Conservation (phyloP, 768 basidiomycete species). For the Calocybe gangraenosa region DNA sequence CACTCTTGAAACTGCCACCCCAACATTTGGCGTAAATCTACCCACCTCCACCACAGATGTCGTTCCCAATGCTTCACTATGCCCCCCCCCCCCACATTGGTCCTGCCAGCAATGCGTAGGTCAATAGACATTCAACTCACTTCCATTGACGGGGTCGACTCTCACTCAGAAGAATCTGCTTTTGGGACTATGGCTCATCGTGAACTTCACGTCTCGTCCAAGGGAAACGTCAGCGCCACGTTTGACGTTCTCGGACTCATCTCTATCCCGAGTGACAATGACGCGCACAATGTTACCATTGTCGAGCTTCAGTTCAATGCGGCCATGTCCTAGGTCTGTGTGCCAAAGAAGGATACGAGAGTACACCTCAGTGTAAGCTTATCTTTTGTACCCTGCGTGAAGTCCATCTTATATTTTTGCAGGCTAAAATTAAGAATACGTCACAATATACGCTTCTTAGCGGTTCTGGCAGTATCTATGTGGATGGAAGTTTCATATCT, state of each 20-base stretch:
- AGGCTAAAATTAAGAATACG: constrained; percentile 25
- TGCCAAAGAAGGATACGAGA: constrained; percentile 23
- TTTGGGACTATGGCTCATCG: no score
- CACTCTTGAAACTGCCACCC: constrained; percentile 38
- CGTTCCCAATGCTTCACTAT: no score
- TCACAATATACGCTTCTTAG: constrained; percentile 22
- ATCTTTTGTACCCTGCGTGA: background rate
- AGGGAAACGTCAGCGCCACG: constrained; percentile 22
- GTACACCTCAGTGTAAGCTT: constrained; percentile 18
- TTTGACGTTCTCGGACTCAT: constrained; percentile 23
- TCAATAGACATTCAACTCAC: no score
- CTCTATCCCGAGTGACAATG: constrained; percentile 21
- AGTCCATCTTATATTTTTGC: background rate
- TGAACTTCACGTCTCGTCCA: constrained; percentile 6
- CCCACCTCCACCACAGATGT: constrained; percentile 17
- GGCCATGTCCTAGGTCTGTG: constrained; percentile 22
- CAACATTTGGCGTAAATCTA: constrained; percentile 34
- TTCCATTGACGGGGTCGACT: no score
- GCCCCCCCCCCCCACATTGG: background rate
- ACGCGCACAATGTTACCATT: constrained; percentile 23
- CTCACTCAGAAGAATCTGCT: no score
- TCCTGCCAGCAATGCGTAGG: background rate
- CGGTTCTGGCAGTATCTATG: constrained; percentile 22
- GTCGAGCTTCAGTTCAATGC: constrained; percentile 19
- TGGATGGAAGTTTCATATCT: constrained; percentile 27